A percentile compares a stretch with the other conserved stretches of the same genome.
phyloP scores from a whole-genome alignment of 2,329 filamentous ascomycete genomes.

The Elsinoe ampelina region DNA sequence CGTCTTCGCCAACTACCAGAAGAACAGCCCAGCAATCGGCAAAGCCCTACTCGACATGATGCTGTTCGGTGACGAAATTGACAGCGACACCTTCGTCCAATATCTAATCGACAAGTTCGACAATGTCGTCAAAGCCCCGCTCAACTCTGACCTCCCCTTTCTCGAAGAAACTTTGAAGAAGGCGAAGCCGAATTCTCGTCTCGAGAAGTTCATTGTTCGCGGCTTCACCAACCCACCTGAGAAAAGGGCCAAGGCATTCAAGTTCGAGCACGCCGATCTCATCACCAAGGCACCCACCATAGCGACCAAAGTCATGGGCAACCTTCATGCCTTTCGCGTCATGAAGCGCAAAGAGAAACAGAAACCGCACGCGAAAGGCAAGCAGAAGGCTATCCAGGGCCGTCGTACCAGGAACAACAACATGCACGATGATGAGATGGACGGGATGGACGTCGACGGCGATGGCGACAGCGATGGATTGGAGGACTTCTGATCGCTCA shows the following conservation, averaged over 20 bases:
- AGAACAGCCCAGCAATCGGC: neutral
- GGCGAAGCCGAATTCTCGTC: neutral
- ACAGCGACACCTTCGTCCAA: neutral
- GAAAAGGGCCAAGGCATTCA: neutral
- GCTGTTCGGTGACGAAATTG: neutral
- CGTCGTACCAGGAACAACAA: too few species aligned
- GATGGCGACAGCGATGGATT: neutral
- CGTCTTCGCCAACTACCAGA: neutral
- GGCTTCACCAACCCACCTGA: neutral
- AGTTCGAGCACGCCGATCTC: neutral
- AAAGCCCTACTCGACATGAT: neutral
- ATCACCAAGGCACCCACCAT: neutral
- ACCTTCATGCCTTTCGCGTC: neutral
- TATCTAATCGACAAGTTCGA: neutral
- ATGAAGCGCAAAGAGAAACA: too few species aligned
- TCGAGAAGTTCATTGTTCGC: neutral
- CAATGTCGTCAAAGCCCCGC: neutral
- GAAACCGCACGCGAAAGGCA: too few species aligned
- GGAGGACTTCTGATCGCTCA: neutral
- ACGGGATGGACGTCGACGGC: neutral
- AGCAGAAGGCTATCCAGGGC: too few species aligned
- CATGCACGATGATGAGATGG: neutral
- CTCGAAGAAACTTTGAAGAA: neutral
- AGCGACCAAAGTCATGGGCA: neutral
- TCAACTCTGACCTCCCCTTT: neutral